Base-by-base conservation (phyloP, 768 basidiomycete genomes). In the Lyophyllum decastes region DNA sequence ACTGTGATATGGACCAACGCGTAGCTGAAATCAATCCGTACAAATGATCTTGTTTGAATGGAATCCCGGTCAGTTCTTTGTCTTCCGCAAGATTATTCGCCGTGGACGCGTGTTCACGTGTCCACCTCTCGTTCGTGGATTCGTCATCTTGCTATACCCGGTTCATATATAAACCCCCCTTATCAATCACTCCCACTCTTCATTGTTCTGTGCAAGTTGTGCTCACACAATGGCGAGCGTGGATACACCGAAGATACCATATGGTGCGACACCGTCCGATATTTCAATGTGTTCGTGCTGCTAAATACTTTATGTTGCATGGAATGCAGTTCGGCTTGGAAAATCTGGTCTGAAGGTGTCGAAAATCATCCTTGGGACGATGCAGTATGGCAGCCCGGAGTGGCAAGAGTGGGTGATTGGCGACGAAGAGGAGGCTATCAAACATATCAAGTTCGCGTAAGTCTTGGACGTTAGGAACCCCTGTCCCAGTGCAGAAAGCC, bases 311-410 rank as follows among this genome's bases (percentile, higher is more conserved):
- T 49, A 12, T 26, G 8, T 7, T 38, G 10, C 16, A 24, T 57
- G 11, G 10, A 17, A 24, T 57, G 11, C 55, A 83, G 87, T 72
- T 63, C 73, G 75, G 22, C 64, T 81, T 11, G 79, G 80, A 16
- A 76, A 79, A 5, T 85, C 82, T 0, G 87, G 86, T 2, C 69
- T 85, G 41, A 83, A 88, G 66, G 80, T 89, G 0, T 88, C 86
- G 24, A 83, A 78, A 69, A 76, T 88, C 49, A 86, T 89, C 41
- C 73, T 89, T 0, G 88, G 87, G 1, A 80, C 78, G 38, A 85
- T 87, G 85, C 73, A 76, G n/a, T 87, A 86, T 61, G 86, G 81
- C 24, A 66, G 66, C 10, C 71, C 78, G 12, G 74, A 80, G 12
- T 87, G 85, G 81, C 77, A 82, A 65, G 56, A 64, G 38, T 79